Conservation (phyloP, 371 early-diverging fungal species). For the Fennellomyces sp. region DNA sequence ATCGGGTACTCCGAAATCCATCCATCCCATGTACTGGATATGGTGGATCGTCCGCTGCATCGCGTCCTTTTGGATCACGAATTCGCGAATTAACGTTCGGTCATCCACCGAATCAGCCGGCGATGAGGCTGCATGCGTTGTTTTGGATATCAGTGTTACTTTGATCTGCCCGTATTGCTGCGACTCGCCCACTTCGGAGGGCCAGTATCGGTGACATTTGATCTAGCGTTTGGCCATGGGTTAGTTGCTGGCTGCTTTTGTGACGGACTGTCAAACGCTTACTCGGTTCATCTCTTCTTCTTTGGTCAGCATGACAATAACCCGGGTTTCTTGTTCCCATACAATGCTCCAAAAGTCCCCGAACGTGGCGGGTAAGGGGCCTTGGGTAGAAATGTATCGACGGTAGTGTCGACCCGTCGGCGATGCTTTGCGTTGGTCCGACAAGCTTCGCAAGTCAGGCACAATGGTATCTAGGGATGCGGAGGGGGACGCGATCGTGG, state of each 20-base stretch:
- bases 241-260: too few relatives aligned
- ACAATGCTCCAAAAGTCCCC: conserved; percentile 91
- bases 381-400: conserved; percentile 88
- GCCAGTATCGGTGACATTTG: conserved; percentile 83
- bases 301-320: conserved; percentile 90
- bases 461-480: conserved; percentile 7
- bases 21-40: conserved; percentile 90
- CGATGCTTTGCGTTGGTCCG: conserved; percentile 12
- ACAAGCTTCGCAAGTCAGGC: conserved; percentile 22
- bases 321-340: conserved; percentile 81
- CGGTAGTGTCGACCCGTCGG: conserved; percentile 19
- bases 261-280: too few relatives aligned
- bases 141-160: conserved; percentile 32
- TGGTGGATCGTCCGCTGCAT: conserved; percentile 63
- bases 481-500: conserved; percentile 7
- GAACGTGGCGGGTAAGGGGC: conserved; percentile 80
- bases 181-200: conserved; percentile 37
- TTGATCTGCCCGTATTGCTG: conserved; percentile 39
- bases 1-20: conserved; percentile 84
- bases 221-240: conserved; percentile 27
- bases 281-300: conserved; percentile 78
- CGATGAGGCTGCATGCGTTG: conserved; percentile 12
- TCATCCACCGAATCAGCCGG: conserved; percentile 22
- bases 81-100: conserved; percentile 26
- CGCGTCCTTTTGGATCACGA: conserved; percentile 8